These are phyloP conservation scores for Fraxinus albicans DNA, from an alignment of 305 asterid species.

Conservation along the genomic window DNA sequence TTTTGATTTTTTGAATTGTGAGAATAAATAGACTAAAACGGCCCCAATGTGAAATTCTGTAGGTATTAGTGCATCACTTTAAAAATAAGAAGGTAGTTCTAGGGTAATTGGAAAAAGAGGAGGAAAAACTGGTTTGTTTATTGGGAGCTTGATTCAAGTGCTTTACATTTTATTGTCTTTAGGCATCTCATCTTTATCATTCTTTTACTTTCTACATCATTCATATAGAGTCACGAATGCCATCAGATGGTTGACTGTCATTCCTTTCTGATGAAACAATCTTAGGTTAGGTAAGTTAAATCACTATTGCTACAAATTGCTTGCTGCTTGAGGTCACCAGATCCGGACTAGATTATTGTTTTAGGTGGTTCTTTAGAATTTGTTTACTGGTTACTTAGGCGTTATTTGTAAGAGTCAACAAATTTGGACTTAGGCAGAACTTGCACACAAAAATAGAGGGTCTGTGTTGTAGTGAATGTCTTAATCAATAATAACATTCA, in stretches of 20 bases:
- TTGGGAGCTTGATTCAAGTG: neutral
- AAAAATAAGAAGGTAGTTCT: neutral
- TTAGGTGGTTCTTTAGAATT: neutral
- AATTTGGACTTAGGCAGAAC: neutral
- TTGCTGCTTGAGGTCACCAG: neutral
- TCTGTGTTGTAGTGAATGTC: neutral
- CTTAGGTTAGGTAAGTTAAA: neutral
- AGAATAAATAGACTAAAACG: neutral
- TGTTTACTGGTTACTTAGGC: neutral
- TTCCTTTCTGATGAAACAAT: neutral
- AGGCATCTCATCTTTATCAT: neutral
- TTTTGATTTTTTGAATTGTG: neutral
- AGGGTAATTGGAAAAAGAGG: neutral
- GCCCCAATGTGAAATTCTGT: neutral
- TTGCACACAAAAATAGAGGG: neutral
- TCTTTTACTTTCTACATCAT: neutral
- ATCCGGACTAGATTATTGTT: neutral
- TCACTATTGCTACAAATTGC: neutral
- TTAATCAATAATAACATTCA: neutral
- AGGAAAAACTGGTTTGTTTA: neutral
- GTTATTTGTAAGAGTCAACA: neutral
- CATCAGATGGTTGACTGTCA: neutral
- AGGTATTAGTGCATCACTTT: neutral
- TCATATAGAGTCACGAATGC: neutral
- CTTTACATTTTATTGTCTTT: neutral